Conservation (phyloP, 2,329 filamentous ascomycete genomes). For the Sordariomycetes sp. region DNA sequence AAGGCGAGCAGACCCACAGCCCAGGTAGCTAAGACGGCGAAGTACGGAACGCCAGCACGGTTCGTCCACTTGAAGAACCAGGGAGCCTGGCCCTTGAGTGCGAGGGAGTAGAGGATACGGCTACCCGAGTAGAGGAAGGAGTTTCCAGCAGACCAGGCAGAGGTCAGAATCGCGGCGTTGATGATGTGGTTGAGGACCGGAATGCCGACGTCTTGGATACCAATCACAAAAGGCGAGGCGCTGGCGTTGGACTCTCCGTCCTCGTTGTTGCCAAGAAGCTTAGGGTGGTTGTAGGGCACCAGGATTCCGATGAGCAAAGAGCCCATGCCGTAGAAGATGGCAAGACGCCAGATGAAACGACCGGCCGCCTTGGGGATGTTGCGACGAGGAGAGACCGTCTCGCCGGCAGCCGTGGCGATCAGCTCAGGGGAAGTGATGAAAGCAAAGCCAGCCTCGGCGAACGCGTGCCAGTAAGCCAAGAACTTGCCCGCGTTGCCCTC, state of each 20-base stretch:
- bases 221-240: conserved; percentile 56
- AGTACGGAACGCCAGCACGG: conserved; percentile 51
- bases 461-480: conserved; percentile 48
- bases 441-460: conserved; percentile 49
- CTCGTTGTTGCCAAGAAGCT: conserved; percentile 45
- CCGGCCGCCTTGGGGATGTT: conserved; percentile 58
- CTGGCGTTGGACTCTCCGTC: conserved; percentile 28
- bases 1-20: conserved; percentile 58
- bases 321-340: conserved; percentile 55
- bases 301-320: conserved; percentile 53
- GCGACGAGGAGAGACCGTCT: conserved; percentile 53
- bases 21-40: conserved; percentile 43
- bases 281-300: conserved; percentile 54
- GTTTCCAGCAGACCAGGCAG: conserved; percentile 54
- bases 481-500: conserved; percentile 41
- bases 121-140: conserved; percentile 58
- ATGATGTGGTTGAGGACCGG: conserved; percentile 54
- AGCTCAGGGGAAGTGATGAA: conserved; percentile 57
- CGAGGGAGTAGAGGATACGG: conserved; percentile 61
- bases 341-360: conserved; percentile 52
- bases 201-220: conserved; percentile 59
- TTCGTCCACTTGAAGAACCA: conserved; percentile 49
- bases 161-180: conserved; percentile 59
- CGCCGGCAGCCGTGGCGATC: conserved; percentile 53
- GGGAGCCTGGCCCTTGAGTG: conserved; percentile 58